A percentile compares a stretch with the other conserved stretches of the same genome.
Conservation (phyloP, 1,284 basidiomycete species). For the Puccinia hordei region DNA sequence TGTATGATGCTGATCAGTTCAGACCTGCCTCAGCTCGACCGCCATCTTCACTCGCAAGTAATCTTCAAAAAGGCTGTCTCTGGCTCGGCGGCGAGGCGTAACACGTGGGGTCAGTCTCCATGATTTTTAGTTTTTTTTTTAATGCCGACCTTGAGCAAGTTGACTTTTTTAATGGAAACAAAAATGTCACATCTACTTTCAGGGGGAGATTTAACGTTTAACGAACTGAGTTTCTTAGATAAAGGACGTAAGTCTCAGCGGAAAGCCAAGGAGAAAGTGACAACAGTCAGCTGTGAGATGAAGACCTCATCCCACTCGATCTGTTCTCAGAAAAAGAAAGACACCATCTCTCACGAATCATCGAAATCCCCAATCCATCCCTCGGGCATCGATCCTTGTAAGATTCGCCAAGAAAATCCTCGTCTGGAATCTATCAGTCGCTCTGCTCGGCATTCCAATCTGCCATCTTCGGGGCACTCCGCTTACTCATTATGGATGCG, state of each 20-base stretch:
- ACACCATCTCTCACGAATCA: not conserved
- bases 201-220: constrained; percentile 3
- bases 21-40: not conserved
- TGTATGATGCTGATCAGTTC: not conserved
- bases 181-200: not conserved
- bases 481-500: not conserved
- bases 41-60: not conserved
- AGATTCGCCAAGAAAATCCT: not conserved
- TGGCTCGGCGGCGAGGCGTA: not conserved
- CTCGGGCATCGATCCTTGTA: not conserved
- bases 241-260: not conserved
- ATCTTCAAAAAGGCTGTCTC: constrained; percentile 14
- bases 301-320: not conserved
- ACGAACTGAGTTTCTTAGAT: not conserved
- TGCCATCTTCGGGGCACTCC: constrained; percentile 6
- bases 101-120: not conserved
- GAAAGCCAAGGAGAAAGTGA: not conserved
- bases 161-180: not conserved
- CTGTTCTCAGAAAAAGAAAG: not conserved
- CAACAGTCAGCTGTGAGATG: not conserved
- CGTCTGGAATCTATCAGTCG: not conserved
- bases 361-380: not conserved
- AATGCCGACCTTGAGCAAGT: no score
- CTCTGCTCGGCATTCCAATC: not conserved
- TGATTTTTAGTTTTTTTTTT: not conserved